A percentile compares a stretch with the other conserved stretches of the same genome.
These are phyloP conservation scores for Exobasidium cylindrosporum DNA, from an alignment of 1,284 basidiomycete species.

Conservation along the genomic window DNA sequence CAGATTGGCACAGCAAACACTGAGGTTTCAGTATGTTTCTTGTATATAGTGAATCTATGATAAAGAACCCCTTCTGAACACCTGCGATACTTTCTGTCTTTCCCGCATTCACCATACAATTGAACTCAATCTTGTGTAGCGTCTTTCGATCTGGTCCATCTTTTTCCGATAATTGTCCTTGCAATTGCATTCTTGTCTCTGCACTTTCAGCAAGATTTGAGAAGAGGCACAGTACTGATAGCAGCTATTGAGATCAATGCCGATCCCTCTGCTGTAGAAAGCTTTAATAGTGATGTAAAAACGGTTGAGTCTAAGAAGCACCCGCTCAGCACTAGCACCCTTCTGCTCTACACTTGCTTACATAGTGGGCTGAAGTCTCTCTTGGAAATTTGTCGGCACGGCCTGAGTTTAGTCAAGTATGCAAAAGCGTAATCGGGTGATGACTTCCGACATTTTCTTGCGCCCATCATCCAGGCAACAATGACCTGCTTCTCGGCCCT, in stretches of 20 bases:
- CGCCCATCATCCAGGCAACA: too few species aligned
- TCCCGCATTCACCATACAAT: conserved; percentile 86
- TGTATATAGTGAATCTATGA: too few species aligned
- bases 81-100: conserved; percentile 84
- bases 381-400: too few species aligned
- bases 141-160: conserved; percentile 17
- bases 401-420: too few species aligned
- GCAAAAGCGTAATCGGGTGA: too few species aligned
- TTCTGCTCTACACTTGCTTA: too few species aligned
- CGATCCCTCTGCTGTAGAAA: conserved; percentile 39
- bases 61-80: conserved; percentile 86
- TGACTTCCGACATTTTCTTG: too few species aligned
- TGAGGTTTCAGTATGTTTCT: too few species aligned
- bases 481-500: too few species aligned
- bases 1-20: background rate
- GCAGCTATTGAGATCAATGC: conserved; percentile 35
- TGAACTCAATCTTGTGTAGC: conserved; percentile 80
- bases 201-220: conserved; percentile 49
- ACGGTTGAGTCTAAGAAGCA: background rate
- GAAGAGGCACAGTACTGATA: conserved; percentile 32
- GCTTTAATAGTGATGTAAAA: conserved; percentile 25
- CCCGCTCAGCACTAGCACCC: too few species aligned
- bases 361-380: too few species aligned
- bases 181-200: conserved; percentile 52
- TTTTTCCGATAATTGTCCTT: conserved; percentile 38